phyloP scores from a whole-genome alignment of 2,329 filamentous ascomycete genomes.

The Talaromyces funiculosus region DNA sequence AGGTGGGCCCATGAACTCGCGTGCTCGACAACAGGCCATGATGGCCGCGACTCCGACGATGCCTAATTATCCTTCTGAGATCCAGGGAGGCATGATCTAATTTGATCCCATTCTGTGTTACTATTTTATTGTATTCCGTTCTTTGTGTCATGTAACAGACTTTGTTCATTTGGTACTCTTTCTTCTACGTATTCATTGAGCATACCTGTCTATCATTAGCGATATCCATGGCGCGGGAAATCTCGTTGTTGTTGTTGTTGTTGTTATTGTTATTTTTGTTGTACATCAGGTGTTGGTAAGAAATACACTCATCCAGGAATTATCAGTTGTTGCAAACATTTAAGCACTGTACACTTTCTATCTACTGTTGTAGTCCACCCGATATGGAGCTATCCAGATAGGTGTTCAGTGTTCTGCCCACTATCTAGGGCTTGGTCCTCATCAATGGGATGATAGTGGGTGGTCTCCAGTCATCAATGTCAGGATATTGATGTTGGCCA shows the following conservation, averaged over 20 bases:
- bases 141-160: background rate
- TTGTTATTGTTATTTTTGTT: no score
- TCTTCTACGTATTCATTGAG: background rate
- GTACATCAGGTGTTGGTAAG: background rate
- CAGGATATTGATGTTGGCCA: no score
- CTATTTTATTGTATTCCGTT: background rate
- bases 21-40: slow-evolving; percentile 39
- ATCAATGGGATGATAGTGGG: background rate
- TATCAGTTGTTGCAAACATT: background rate
- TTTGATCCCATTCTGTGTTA: background rate
- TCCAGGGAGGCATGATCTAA: slow-evolving; percentile 37
- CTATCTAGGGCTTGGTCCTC: no score
- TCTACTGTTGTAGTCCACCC: background rate
- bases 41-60: slow-evolving; percentile 25
- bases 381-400: background rate
- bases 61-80: slow-evolving; percentile 19
- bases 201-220: slow-evolving; percentile 7
- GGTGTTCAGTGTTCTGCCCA: background rate
- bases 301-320: background rate
- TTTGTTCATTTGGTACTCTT: background rate
- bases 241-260: no score
- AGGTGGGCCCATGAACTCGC: slow-evolving; percentile 43
- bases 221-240: slow-evolving; percentile 11
- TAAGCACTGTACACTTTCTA: background rate
- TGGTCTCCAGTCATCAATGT: background rate